phyloP scores from a whole-genome alignment of 768 basidiomycete genomes.

The Tulasnella sp. region DNA sequence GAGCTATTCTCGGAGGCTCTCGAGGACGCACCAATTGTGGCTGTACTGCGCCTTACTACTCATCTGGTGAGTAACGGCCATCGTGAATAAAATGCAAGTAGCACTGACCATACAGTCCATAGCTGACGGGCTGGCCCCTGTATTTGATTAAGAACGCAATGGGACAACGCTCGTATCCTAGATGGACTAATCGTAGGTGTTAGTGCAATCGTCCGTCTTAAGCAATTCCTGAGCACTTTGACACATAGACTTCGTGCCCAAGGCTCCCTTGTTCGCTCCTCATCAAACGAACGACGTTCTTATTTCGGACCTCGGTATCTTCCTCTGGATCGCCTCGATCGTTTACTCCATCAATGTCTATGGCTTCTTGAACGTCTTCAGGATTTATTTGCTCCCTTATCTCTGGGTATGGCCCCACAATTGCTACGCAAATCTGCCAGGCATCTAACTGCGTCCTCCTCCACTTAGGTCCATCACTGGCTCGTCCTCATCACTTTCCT shows the following conservation, averaged over 20 bases:
- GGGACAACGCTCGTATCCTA: constrained; percentile 73
- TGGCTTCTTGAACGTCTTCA: constrained; percentile 62
- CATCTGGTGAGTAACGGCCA: constrained; percentile 42
- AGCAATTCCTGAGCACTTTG: too few species aligned
- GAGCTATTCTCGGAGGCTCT: constrained; percentile 74
- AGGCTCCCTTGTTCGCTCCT: constrained; percentile 71
- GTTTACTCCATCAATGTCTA: constrained; percentile 42
- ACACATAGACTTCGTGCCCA: constrained; percentile 62
- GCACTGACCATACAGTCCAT: neutral
- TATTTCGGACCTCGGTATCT: constrained; percentile 70
- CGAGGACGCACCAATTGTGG: constrained; percentile 80
- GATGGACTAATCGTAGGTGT: constrained; percentile 62
- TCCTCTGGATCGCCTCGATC: constrained; percentile 56
- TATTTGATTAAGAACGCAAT: constrained; percentile 76
- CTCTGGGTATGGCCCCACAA: neutral
- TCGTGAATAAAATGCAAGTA: neutral
- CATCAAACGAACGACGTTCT: constrained; percentile 68
- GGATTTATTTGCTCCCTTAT: constrained; percentile 53
- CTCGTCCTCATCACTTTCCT: constrained; percentile 95
- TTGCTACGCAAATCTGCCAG: too few species aligned
- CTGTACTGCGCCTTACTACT: constrained; percentile 37
- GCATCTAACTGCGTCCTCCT: constrained; percentile 8
- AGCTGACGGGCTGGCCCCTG: constrained; percentile 77
- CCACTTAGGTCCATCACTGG: constrained; percentile 72
- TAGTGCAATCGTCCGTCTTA: neutral